Evolutionary conservation across 2,329 filamentous ascomycete genomes (phyloP).

Genomic region (Penicillium vulpinum): DNA sequence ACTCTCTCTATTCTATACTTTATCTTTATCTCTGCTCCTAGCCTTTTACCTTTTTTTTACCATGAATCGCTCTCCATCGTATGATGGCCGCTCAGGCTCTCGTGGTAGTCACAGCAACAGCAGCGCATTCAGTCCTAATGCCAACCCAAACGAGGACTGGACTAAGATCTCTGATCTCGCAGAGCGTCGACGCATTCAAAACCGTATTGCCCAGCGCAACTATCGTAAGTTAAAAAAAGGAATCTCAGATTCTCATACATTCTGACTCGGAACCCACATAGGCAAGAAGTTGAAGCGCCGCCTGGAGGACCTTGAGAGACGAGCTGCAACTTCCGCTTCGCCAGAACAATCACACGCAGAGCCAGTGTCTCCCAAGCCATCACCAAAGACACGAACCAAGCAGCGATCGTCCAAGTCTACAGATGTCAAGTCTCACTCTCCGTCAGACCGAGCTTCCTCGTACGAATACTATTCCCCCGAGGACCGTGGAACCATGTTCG

Average conservation of each 20-base stretch:
- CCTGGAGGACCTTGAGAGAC: slow-evolving; percentile 63
- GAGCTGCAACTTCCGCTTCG: slow-evolving; percentile 62
- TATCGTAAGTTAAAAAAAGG: slow-evolving; percentile 68
- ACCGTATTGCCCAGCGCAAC: slow-evolving; percentile 95
- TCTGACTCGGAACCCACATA: slow-evolving; percentile 23
- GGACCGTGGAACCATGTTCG: slow-evolving; percentile 55
- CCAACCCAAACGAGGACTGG: slow-evolving; percentile 97
- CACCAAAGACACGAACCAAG: slow-evolving; percentile 30
- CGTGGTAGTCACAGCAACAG: slow-evolving; percentile 75
- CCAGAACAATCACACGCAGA: slow-evolving; percentile 60
- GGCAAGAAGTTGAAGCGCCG: slow-evolving; percentile 69
- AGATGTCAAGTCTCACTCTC: slow-evolving; percentile 25
- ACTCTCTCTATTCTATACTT: slow-evolving; percentile 5
- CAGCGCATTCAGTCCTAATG: slow-evolving; percentile 91
- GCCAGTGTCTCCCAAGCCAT: slow-evolving; percentile 42
- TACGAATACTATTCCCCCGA: slow-evolving; percentile 43
- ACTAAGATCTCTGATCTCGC: slow-evolving; percentile 98
- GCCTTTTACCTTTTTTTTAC: slow-evolving; percentile 10
- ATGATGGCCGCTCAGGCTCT: slow-evolving; percentile 42
- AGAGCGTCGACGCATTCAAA: slow-evolving; percentile 91
- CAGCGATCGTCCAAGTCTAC: slow-evolving; percentile 29
- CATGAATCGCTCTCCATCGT: slow-evolving; percentile 35
- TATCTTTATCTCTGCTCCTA: slow-evolving; percentile 4
- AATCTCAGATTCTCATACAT: not conserved
- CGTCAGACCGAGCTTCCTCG: slow-evolving; percentile 34